phyloP scores from a whole-genome alignment of 768 basidiomycete species.

The Omphalotus guepiniiformis region DNA sequence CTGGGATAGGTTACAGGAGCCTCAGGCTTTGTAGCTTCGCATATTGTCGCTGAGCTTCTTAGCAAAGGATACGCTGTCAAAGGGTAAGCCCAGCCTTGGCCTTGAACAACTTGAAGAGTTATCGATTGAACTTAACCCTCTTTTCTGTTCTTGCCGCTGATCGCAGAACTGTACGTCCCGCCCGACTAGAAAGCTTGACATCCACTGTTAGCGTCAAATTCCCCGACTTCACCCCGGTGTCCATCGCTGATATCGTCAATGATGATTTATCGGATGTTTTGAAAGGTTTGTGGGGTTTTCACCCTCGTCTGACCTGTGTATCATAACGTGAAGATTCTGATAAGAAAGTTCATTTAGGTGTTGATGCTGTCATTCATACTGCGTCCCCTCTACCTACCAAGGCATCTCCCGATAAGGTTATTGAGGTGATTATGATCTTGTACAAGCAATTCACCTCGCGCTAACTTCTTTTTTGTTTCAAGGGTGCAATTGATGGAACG shows the following conservation, averaged over 20 bases:
- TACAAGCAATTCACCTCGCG: too few relatives aligned
- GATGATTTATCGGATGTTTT: constrained; percentile 11
- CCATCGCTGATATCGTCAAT: constrained; percentile 12
- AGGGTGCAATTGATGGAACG: too few relatives aligned
- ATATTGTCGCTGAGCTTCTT: constrained; percentile 11
- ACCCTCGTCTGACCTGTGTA: not conserved
- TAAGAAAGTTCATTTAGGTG: constrained; percentile 33
- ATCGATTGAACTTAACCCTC: too few relatives aligned
- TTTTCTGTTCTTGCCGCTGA: not conserved
- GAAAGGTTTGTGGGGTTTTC: constrained; percentile 8
- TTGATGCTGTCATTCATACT: constrained; percentile 35
- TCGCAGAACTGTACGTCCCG: not conserved
- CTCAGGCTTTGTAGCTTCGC: constrained; percentile 15
- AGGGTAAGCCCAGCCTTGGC: constrained; percentile 11
- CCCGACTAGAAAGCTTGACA: constrained; percentile 2
- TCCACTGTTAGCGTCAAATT: constrained; percentile 4
- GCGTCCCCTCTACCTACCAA: constrained; percentile 20
- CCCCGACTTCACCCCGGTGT: constrained; percentile 6
- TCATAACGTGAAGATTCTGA: not conserved
- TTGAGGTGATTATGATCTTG: constrained; percentile 3
- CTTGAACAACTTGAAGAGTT: too few relatives aligned
- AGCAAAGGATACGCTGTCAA: constrained; percentile 15
- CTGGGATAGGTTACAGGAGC: constrained; percentile 31
- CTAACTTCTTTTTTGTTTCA: too few relatives aligned
- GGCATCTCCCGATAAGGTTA: constrained; percentile 5